Conservation (phyloP, 208 protist genomes). For the Acanthamoeba healyi region DNA sequence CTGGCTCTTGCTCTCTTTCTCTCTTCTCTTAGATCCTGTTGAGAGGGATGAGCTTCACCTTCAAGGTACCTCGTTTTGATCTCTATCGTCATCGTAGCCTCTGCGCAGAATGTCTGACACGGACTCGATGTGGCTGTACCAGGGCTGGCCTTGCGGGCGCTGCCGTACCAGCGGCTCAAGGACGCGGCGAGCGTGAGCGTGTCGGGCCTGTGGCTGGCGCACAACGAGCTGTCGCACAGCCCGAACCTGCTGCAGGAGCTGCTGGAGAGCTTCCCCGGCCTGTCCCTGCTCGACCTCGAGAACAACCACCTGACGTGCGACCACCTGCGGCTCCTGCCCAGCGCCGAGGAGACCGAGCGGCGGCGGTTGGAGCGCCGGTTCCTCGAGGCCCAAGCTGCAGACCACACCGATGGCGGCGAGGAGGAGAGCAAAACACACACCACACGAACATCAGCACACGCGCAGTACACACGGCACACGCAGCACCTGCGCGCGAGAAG, state of each 20-base stretch:
- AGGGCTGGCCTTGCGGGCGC: not conserved
- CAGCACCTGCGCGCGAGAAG: not conserved
- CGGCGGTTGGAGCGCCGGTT: not conserved
- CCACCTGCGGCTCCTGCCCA: conserved; percentile 12
- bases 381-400: too few species aligned
- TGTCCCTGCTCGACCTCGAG: conserved; percentile 22
- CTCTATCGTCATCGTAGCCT: not conserved
- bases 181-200: not conserved
- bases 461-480: not conserved
- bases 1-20: too few species aligned
- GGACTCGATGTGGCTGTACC: too few species aligned
- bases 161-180: conserved; percentile 10
- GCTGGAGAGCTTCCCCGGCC: conserved; percentile 11
- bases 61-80: not conserved
- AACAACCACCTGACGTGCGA: conserved; percentile 20
- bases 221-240: conserved; percentile 15
- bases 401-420: too few species aligned
- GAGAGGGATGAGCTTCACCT: not conserved
- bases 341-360: not conserved
- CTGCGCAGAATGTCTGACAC: too few species aligned
- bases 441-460: not conserved
- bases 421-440: not conserved
- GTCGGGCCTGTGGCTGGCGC: conserved; percentile 7
- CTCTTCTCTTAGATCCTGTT: not conserved
- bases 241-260: conserved; percentile 59